Evolutionary conservation across 2,329 filamentous ascomycete species (phyloP), one percentile per base, ranked within the genome.

Genomic region (Fusarium marasasianum): DNA sequence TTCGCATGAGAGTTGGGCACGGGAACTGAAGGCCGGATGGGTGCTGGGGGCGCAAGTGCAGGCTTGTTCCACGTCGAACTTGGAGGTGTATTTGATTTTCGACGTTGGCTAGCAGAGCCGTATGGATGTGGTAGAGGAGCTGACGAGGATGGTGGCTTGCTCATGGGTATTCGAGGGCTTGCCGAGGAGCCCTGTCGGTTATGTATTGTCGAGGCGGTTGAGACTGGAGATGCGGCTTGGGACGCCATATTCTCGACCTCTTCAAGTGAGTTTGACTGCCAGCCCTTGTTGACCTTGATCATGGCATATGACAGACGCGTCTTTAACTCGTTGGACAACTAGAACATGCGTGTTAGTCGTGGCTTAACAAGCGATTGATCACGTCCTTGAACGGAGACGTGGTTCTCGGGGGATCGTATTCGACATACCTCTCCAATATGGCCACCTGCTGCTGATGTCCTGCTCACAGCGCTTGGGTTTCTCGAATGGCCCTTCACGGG

Each of bases 231-330:
- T 26, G 86, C 89, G 66, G 88, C 88, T 61, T 92, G 91, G 4
- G 93, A 94, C 15, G 93, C 90, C 45, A 94, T 84, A 53, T 89
- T 90, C 82, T 96, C 94, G 37, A 96, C 89, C 82, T 96, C 93
- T 63, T 93, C 91, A 66, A 96, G 90, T 24, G 91, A 91, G 72
- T 92, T 91, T 56, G 91, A 89, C 82, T 97, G 93, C 92, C 95
- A 96, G 66, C 94, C 94, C 79, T 97, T 91, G 80, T 94, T 94
- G 45, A 98, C 93, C 82, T 98, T 98, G 80, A 97, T 89, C 89
- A 97, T 96, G 73, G 96, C 96, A 82, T 98, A 98, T 12, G 94
- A 94, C 35, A 98, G 88, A 77, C 94, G 93, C 57, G 94, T 92
- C 80, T 92, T 93, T 59, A 98, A 88, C 79, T 96, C 93, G 62